phyloP scores from a whole-genome alignment of 768 basidiomycete species.

The Boletellus sp. region DNA sequence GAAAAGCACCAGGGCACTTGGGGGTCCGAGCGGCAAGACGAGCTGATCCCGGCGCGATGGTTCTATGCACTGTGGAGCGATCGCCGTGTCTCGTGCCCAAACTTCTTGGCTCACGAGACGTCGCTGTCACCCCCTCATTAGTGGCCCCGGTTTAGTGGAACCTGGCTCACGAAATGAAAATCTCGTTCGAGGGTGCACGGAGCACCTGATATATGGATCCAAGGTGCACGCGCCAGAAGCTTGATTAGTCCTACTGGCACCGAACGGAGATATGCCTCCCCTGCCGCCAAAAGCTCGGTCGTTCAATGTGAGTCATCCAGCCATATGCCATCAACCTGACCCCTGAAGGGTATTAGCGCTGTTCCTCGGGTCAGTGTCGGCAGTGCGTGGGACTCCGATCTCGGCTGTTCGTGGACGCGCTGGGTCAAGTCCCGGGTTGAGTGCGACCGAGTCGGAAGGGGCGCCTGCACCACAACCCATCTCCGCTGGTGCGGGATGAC shows the following conservation, averaged over 20 bases:
- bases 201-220: background rate
- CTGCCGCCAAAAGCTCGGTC: background rate
- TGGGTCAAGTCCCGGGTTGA: background rate
- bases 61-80: background rate
- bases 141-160: background rate
- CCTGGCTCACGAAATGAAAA: no score
- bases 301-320: conserved; percentile 5
- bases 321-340: background rate
- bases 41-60: no score
- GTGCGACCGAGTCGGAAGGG: conserved; percentile 7
- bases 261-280: conserved; percentile 1
- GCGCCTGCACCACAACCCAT: conserved; percentile 3
- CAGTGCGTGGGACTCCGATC: conserved; percentile 19
- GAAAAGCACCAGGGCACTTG: background rate
- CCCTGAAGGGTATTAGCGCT: background rate
- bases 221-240: background rate
- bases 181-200: no score
- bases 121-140: background rate
- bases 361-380: conserved; percentile 7
- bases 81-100: background rate
- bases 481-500: conserved; percentile 13
- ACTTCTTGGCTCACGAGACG: background rate
- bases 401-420: conserved; percentile 11
- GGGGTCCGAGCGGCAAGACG: background rate
- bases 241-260: conserved; percentile 3